Conservation (phyloP, 129 eudicot species). For the Ambrosia trifida region DNA sequence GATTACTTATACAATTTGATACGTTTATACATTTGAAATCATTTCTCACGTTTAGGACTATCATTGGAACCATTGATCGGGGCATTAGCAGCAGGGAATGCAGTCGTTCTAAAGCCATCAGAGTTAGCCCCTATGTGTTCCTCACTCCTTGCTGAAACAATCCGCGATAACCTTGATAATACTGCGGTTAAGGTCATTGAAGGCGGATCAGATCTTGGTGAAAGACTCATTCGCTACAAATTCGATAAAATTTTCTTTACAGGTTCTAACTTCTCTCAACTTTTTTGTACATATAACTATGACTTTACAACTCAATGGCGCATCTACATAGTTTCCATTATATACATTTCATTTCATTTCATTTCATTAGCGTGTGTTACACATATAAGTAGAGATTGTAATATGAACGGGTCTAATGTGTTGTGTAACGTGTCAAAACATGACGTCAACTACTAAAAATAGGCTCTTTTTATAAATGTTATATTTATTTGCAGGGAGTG, state of each 20-base stretch:
- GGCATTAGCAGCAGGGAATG: constrained; percentile 85
- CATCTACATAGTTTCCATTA: background rate
- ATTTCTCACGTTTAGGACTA: constrained; percentile 40
- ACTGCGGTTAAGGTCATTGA: constrained; percentile 64
- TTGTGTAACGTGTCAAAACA: too few relatives aligned
- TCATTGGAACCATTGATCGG: constrained; percentile 80
- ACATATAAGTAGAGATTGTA: too few relatives aligned
- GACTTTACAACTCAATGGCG: background rate
- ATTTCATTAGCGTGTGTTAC: background rate
- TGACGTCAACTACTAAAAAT: too few relatives aligned
- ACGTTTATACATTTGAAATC: background rate
- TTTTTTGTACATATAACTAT: background rate
- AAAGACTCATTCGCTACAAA: constrained; percentile 61
- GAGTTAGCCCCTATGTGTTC: constrained; percentile 75
- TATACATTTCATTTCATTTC: background rate
- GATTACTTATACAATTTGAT: background rate
- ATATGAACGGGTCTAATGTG: too few relatives aligned
- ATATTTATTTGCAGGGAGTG: constrained; percentile 51
- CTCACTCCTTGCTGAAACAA: constrained; percentile 47
- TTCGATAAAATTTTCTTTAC: constrained; percentile 94
- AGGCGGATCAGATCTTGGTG: constrained; percentile 57
- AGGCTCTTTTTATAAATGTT: too few relatives aligned
- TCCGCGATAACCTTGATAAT: constrained; percentile 59
- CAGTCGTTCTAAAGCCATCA: constrained; percentile 80
- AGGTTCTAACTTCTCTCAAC: constrained; percentile 42